phyloP scores from a whole-genome alignment of 2,329 filamentous ascomycete species.

The Cladophialophora psammophila region DNA sequence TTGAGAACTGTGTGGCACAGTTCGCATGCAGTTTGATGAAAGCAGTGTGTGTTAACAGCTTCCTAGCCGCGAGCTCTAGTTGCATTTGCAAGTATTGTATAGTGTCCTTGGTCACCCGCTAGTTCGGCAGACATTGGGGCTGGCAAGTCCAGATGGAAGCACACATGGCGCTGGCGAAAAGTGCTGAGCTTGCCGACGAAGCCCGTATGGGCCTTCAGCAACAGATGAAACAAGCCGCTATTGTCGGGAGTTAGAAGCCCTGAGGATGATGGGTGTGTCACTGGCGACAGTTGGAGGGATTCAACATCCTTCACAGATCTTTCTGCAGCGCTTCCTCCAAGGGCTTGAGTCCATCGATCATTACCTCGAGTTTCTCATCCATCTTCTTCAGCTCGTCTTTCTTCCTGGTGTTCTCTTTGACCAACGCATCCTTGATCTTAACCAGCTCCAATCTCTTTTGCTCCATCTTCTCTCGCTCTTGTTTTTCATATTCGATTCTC shows the following conservation, averaged over 20 bases:
- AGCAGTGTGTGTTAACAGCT: no score
- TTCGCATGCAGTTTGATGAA: no score
- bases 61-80: background rate
- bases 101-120: background rate
- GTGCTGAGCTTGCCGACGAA: background rate
- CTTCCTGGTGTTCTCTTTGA: constrained; percentile 84
- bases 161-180: background rate
- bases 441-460: constrained; percentile 79
- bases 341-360: constrained; percentile 70
- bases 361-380: constrained; percentile 90
- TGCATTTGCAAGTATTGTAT: background rate
- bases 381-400: constrained; percentile 92
- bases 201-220: background rate
- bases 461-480: constrained; percentile 83
- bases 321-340: constrained; percentile 38
- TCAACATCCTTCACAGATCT: constrained; percentile 30
- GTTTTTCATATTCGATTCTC: constrained; percentile 88
- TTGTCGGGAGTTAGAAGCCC: background rate
- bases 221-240: background rate
- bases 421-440: constrained; percentile 73
- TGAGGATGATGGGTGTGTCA: background rate
- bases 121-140: background rate
- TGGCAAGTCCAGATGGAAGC: background rate
- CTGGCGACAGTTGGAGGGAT: background rate
- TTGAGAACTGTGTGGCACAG: no score